Conservation (phyloP, 805 yeast genomes). For the Candida mattraensis region DNA sequence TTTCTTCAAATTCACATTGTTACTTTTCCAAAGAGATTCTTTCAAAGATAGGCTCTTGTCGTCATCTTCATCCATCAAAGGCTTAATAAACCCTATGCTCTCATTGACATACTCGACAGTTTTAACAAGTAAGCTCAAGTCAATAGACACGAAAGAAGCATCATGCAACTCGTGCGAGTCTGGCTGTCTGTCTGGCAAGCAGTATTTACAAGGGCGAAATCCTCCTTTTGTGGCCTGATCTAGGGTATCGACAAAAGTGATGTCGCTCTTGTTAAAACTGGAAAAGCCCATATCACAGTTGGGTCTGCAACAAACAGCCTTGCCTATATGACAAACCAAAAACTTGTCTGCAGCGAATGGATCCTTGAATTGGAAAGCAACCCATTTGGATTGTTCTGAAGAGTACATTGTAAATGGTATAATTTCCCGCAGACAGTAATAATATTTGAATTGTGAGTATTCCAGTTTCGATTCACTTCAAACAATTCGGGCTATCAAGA, state of each 20-base stretch:
- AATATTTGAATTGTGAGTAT: too few species aligned
- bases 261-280: constrained; percentile 43
- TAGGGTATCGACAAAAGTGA: constrained; percentile 42
- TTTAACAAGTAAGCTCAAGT: constrained; percentile 42
- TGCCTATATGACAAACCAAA: constrained; percentile 46
- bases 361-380: constrained; percentile 64
- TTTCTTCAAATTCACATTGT: constrained; percentile 15
- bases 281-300: constrained; percentile 55
- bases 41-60: constrained; percentile 33
- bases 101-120: constrained; percentile 58
- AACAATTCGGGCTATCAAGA: too few species aligned
- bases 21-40: constrained; percentile 16
- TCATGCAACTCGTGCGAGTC: constrained; percentile 20
- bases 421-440: constrained; percentile 1
- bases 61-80: constrained; percentile 47
- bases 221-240: constrained; percentile 46
- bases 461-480: too few species aligned
- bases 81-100: constrained; percentile 57
- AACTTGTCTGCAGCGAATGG: constrained; percentile 65
- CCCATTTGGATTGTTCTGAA: constrained; percentile 51
- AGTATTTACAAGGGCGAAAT: constrained; percentile 50
- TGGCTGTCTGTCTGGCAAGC: constrained; percentile 45
- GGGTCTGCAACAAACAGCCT: constrained; percentile 59
- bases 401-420: constrained; percentile 32
- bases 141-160: constrained; percentile 40